phyloP scores from a whole-genome alignment of 148 eudicot genomes.

The Oxyria digyna region DNA sequence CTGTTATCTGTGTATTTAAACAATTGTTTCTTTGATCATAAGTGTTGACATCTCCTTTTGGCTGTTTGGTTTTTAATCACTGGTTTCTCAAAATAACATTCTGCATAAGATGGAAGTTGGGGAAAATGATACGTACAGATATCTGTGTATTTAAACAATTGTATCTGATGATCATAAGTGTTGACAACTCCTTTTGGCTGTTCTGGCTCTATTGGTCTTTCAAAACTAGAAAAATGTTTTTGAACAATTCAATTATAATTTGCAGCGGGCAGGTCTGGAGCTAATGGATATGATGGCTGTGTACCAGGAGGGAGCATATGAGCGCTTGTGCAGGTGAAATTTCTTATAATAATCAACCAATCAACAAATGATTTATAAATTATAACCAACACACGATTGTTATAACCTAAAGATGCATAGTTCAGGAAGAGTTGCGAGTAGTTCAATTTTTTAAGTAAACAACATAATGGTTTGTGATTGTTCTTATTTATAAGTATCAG shows the following conservation, averaged over 20 bases:
- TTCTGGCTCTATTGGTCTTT: neutral
- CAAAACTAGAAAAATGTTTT: neutral
- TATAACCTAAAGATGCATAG: neutral
- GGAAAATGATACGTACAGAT: neutral
- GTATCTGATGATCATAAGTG: neutral
- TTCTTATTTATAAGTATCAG: neutral
- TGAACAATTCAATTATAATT: neutral
- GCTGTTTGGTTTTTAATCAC: no score
- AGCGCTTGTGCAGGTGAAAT: constrained; percentile 89
- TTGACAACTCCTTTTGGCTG: neutral
- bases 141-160: neutral
- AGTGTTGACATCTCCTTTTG: no score
- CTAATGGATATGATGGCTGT: constrained; percentile 99
- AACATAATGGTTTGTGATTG: neutral
- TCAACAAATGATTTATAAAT: neutral
- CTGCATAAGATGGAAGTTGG: neutral
- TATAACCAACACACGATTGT: neutral
- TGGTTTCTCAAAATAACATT: neutral
- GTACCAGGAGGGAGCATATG: constrained; percentile 99
- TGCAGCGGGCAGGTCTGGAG: constrained; percentile 97
- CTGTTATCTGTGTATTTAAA: no score
- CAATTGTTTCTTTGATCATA: no score
- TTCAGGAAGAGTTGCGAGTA: neutral
- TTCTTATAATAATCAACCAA: constrained; percentile 5
- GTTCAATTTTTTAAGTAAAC: neutral